Conservation (phyloP, 305 asterid species). For the Withania somnifera region DNA sequence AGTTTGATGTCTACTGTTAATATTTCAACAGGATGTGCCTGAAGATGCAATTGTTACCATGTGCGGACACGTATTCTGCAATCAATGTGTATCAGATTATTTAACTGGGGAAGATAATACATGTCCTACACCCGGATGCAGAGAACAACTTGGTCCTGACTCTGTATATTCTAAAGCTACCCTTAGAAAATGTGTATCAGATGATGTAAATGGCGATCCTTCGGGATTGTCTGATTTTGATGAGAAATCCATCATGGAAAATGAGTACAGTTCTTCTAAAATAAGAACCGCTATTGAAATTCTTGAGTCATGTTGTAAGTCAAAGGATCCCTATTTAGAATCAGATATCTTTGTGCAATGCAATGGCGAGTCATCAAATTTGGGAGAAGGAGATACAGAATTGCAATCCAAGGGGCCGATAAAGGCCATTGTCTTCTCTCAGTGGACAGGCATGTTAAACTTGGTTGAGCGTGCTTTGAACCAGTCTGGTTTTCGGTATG, state of each 20-base stretch:
- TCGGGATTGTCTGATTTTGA: conserved; percentile 23
- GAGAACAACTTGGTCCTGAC: conserved; percentile 78
- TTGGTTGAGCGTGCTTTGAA: conserved; percentile 64
- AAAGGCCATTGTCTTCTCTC: conserved; percentile 92
- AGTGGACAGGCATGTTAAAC: conserved; percentile 97
- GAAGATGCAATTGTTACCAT: conserved; percentile 90
- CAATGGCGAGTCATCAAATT: conserved; percentile 30
- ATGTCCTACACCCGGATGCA: conserved; percentile 81
- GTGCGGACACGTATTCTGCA: conserved; percentile 94
- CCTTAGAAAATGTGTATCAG: conserved; percentile 46
- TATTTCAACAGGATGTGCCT: conserved; percentile 69
- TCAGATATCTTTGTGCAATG: conserved; percentile 12
- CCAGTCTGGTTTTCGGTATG: conserved; percentile 37
- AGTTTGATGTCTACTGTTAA: neutral
- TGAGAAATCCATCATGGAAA: conserved; percentile 41
- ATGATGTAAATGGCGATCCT: conserved; percentile 32
- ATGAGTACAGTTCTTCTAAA: conserved; percentile 67
- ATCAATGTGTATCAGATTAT: conserved; percentile 74
- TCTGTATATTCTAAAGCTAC: conserved; percentile 59
- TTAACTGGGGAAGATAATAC: conserved; percentile 79
- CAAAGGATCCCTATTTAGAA: conserved; percentile 25
- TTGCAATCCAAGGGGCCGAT: conserved; percentile 33
- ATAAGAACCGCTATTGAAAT: conserved; percentile 63
- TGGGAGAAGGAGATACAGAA: conserved; percentile 18
- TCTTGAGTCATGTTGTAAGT: conserved; percentile 40